Base-by-base conservation (phyloP, 768 basidiomycete genomes). In the Leucocoprinus sp. region DNA sequence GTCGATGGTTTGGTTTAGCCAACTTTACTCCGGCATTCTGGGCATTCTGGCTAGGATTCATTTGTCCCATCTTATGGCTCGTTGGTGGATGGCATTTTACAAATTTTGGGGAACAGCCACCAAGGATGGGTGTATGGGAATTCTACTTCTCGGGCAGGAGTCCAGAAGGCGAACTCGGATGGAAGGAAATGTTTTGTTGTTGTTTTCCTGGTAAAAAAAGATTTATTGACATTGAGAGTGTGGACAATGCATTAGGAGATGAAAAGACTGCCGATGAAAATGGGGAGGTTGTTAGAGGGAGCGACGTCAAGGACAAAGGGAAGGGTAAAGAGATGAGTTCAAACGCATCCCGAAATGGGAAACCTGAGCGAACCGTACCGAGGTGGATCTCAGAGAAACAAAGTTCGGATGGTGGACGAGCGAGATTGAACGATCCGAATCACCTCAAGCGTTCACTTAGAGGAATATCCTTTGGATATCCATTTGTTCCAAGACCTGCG, bases 11-110 rank as follows among this genome's bases (percentile, higher is more conserved):
- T 26, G 36, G 36, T 15, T 11, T 44, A 54, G 54, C 50, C 22
- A 52, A 41, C 8, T 53, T 57, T 6, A 74, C 72, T 0, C 72
- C 75, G 0, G 67, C 75, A 2, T 71, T 73, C 54, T 72, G 80
- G 58, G 64, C 84, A n/a, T 87, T 87, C 63, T 86, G 81, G 80
- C 46, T 80, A 0, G 84, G 84, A 2, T 87, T 87, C 54, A 46
- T 84, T 37, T 80, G 73, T 37, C 84, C 84, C 0, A 75, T 82
- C 60, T 72, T 84, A 42, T 87, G 84, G 84, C 70, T 87, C 36
- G 68, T 86, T 11, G 84, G 84, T 0, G 84, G 84, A 3, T 87
- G 84, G 84, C 73, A 82, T 47, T 64, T 78, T 45, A 73, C 72
- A 6, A 57, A 67, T 51, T 60, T 64, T 35, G 72, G 73, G 6